Evolutionary conservation across 805 yeast species (phyloP).

Genomic region (Isabelozyma gotoi): DNA sequence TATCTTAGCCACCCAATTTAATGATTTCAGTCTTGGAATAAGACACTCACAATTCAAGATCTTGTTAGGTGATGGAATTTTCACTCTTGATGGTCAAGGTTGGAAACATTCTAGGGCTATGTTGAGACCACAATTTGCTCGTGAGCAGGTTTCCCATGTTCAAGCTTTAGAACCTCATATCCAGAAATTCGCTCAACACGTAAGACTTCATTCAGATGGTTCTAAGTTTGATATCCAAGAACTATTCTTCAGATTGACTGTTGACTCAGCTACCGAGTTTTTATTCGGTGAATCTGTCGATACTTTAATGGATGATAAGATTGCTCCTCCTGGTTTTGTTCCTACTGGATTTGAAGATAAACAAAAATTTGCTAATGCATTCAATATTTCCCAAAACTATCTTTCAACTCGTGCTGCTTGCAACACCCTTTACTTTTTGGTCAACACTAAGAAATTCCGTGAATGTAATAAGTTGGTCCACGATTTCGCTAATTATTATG

Average conservation of each 20-base stretch:
- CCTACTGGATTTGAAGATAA: conserved; percentile 28
- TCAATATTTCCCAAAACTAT: conserved; percentile 30
- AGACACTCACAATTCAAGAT: conserved; percentile 39
- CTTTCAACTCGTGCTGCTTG: conserved; percentile 26
- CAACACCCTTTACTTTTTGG: conserved; percentile 25
- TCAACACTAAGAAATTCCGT: conserved; percentile 21
- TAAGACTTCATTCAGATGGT: conserved; percentile 22
- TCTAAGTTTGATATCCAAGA: conserved; percentile 35
- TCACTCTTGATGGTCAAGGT: conserved; percentile 42
- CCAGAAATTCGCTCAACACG: conserved; percentile 31
- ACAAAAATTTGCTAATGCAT: conserved; percentile 31
- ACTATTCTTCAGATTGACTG: conserved; percentile 37
- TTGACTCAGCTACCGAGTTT: conserved; percentile 42
- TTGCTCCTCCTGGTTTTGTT: conserved; percentile 9
- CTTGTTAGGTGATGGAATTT: conserved; percentile 43
- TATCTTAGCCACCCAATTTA: conserved; percentile 41
- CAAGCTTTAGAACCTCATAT: conserved; percentile 39
- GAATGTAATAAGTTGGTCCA: conserved; percentile 24
- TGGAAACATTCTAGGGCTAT: conserved; percentile 45
- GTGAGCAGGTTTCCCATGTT: conserved; percentile 44
- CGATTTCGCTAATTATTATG: conserved; percentile 35
- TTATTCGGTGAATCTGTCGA: conserved; percentile 41
- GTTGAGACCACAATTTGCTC: conserved; percentile 45
- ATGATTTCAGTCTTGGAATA: conserved; percentile 38
- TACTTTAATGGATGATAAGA: conserved; percentile 26